These are phyloP conservation scores for Termitomyces sp. DNA, from an alignment of 768 basidiomycete species.

Conservation along the genomic window DNA sequence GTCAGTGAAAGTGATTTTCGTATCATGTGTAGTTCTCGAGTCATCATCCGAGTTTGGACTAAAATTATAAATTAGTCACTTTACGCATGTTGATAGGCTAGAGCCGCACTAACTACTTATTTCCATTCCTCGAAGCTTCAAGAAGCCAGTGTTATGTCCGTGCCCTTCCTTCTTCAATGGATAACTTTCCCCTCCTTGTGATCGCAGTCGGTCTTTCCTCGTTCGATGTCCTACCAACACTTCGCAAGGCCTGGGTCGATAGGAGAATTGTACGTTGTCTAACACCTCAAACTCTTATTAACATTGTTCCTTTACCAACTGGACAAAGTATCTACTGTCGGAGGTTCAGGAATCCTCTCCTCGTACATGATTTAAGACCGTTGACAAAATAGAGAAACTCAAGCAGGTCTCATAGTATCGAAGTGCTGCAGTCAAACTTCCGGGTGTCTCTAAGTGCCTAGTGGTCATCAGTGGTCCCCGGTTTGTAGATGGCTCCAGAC, in stretches of 20 bases:
- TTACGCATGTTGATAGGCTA: too few relatives aligned
- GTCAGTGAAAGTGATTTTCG: too few relatives aligned
- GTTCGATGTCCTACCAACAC: not conserved
- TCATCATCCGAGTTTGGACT: too few relatives aligned
- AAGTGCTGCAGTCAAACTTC: slow-evolving; percentile 36
- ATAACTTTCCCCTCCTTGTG: not conserved
- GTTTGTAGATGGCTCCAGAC: slow-evolving; percentile 41
- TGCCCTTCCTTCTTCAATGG: not conserved
- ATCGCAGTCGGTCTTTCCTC: not conserved
- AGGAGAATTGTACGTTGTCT: slow-evolving; percentile 1
- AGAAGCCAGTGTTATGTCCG: not conserved
- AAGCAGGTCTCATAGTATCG: slow-evolving; percentile 12
- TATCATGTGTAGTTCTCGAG: too few relatives aligned
- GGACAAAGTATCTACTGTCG: slow-evolving; percentile 29
- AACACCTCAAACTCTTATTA: not conserved
- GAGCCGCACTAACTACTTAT: too few relatives aligned
- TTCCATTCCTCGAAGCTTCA: too few relatives aligned
- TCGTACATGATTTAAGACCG: slow-evolving; percentile 26
- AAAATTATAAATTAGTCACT: too few relatives aligned
- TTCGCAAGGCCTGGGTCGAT: slow-evolving; percentile 7
- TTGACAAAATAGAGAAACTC: not conserved
- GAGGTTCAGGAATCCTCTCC: slow-evolving; percentile 27
- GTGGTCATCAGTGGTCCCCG: slow-evolving; percentile 28
- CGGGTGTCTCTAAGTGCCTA: slow-evolving; percentile 40
- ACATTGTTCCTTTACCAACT: slow-evolving; percentile 10